Evolutionary conservation across 306 rosid genomes (phyloP), one percentile per base, ranked within the genome.

Genomic region (Luffa acutangula): DNA sequence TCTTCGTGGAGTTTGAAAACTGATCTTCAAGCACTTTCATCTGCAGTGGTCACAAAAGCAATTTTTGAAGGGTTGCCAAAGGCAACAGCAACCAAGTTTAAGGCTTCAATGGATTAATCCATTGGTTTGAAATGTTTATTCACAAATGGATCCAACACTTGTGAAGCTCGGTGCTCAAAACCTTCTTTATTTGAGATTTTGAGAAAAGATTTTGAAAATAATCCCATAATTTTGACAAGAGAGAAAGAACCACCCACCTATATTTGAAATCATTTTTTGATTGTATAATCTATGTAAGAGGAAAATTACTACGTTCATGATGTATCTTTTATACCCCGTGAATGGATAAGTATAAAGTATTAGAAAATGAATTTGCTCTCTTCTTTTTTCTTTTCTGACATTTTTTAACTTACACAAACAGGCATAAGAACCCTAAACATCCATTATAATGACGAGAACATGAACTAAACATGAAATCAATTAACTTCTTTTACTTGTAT

Each of bases 51-150:
- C 56, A 76, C 78, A 43, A 93, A 88, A 84, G 92, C 96, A 5
- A 89, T 91, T 49, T 88, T 91, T 81, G 97, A 93, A 76, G 94
- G 94, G 74, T 84, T 93, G 79, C 94, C 98, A 0, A 93, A 83
- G 89, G 88, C 96, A 33, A 33, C 77, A 21, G 14, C 79, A 6
- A 20, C 37, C 18, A 72, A 4, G 36, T 72, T 4, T 31, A 72
- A 72, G 48, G 77, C 77, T 46, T 72, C 77, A 72, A 72, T 2
- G 42, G 77, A 72, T 72, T 72, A 9, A 18, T 39, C 6, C 71
- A 64, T 60, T 60, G 18, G 67, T 31, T 60, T 60, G 31, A 33
- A 36, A 14, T 15, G 10, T 66, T 66, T 66, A 66, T 17, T 39
- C 3, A 3, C 33, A 41, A 33, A 9, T 66, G 31, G 51, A 67